A percentile compares a stretch with the other conserved stretches of the same genome.
These are phyloP conservation scores for Triticum turgidum DNA, from an alignment of 176 grass and related monocot genomes.

Conservation along the genomic window DNA sequence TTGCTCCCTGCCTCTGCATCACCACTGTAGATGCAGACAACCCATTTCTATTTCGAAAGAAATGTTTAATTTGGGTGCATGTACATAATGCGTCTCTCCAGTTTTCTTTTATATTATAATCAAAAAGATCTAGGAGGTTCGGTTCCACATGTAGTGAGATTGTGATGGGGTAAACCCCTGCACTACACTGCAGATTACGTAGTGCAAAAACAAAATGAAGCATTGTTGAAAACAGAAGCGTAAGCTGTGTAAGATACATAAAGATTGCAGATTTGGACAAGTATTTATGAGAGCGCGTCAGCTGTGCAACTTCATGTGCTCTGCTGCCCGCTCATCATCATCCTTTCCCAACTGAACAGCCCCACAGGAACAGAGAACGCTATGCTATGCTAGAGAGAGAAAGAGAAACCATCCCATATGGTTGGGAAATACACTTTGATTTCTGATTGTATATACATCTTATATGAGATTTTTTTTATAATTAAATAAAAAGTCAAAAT, in stretches of 20 bases:
- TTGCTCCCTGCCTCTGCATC: background rate
- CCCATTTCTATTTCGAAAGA: background rate
- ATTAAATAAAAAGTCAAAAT: too few species aligned
- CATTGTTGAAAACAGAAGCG: slow-evolving; percentile 29
- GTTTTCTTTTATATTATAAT: too few species aligned
- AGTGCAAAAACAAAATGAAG: background rate
- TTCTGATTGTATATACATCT: too few species aligned
- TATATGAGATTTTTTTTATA: too few species aligned
- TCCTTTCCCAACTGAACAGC: slow-evolving; percentile 31
- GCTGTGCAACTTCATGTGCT: slow-evolving; percentile 45
- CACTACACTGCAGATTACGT: slow-evolving; percentile 6
- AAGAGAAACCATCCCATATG: background rate
- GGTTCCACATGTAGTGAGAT: background rate
- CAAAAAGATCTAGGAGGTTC: background rate
- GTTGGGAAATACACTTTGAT: too few species aligned
- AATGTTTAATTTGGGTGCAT: background rate
- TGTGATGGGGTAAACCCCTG: background rate
- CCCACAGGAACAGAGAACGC: slow-evolving; percentile 12
- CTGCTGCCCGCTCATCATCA: slow-evolving; percentile 37
- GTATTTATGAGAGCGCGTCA: slow-evolving; percentile 53
- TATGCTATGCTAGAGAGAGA: background rate
- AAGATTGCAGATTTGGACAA: slow-evolving; percentile 17
- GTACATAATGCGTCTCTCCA: background rate
- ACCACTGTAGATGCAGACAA: background rate
- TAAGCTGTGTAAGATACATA: background rate